phyloP scores from a whole-genome alignment of 129 eudicot species.

The Lactuca saligna region DNA sequence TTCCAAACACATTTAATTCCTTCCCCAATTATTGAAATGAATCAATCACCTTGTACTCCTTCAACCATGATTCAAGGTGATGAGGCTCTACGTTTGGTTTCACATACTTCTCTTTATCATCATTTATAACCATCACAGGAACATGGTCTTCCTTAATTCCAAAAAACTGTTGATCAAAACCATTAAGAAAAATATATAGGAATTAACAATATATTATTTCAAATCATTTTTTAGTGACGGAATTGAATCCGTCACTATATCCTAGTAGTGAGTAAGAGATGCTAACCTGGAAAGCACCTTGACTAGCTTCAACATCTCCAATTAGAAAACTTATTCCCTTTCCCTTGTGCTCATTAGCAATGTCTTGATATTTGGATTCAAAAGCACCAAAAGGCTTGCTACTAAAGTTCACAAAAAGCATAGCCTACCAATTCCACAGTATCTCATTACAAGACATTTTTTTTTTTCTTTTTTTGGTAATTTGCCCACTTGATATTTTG shows the following conservation, averaged over 20 bases:
- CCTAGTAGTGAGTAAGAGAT: background rate
- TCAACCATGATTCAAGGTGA: slow-evolving; percentile 72
- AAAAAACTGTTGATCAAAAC: slow-evolving; percentile 53
- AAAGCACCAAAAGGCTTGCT: slow-evolving; percentile 60
- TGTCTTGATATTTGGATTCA: slow-evolving; percentile 67
- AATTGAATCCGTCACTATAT: too few species aligned
- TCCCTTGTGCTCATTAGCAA: slow-evolving; percentile 74
- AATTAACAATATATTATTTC: too few species aligned
- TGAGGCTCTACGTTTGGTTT: slow-evolving; percentile 76
- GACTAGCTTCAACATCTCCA: slow-evolving; percentile 78
- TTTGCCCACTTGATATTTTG: too few species aligned
- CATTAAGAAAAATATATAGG: background rate
- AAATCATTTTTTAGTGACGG: too few species aligned
- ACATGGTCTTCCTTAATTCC: slow-evolving; percentile 76
- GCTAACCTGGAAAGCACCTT: slow-evolving; percentile 86
- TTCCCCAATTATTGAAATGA: background rate
- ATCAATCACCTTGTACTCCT: slow-evolving; percentile 60
- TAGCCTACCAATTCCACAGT: slow-evolving; percentile 47
- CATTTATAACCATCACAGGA: slow-evolving; percentile 62
- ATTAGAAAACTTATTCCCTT: slow-evolving; percentile 67
- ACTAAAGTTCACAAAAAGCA: slow-evolving; percentile 73
- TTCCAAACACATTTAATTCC: background rate
- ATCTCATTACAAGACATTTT: slow-evolving; percentile 10
- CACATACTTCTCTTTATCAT: slow-evolving; percentile 67
- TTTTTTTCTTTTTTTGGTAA: too few species aligned